Base-by-base conservation (phyloP, 495 filamentous ascomycete species). In the Penicillium soppii region DNA sequence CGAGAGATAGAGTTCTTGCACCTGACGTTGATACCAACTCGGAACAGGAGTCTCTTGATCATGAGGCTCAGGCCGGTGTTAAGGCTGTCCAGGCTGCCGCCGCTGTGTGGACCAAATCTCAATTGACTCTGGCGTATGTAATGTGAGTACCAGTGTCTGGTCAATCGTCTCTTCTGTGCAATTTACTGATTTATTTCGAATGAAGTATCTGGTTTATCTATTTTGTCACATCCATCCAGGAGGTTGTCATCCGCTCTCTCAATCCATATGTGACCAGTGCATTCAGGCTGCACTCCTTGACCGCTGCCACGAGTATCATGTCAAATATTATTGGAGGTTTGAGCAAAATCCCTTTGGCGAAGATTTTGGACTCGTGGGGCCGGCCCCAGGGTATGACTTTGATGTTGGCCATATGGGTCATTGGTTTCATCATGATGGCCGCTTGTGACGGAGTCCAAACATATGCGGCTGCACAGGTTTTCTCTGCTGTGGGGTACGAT, bases 291-390 rank as follows among this genome's bases (percentile, higher is more conserved):
- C 70, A 73, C 22, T 69, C 67, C 4, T 58, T 73, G 16, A 53
- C 63, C 5, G 63, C 57, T 12, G 58, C 59, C 16, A 67, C 67
- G 17, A 41, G 47, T n/a, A 54, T 73, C 32, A 57, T 73, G 38
- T 50, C 58, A 16, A 55, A 47, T 35, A 37, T 85, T 39, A 79
- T 87, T 46, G 80, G 76, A 47, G 85, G 83, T 45, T 68, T 86
- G 32, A 66, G 73, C 40, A 82, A 83, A 51, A 70, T 88, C 20
- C 75, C 84, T 0, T 63, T 86, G 22, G 84, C 84, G 43, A 87
- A 88, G 65, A 66, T 88, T 23, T 66, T 87, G 54, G 82, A 89
- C 58, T 65, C 84, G 27, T 87, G 79, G 74, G 85, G 83, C 29
- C 57, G 81, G 54, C 47, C 78, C 57, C 58, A 75, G 43, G 72